Conservation (phyloP, 2,329 filamentous ascomycete genomes). For the Trichoderma cornu-damae region DNA sequence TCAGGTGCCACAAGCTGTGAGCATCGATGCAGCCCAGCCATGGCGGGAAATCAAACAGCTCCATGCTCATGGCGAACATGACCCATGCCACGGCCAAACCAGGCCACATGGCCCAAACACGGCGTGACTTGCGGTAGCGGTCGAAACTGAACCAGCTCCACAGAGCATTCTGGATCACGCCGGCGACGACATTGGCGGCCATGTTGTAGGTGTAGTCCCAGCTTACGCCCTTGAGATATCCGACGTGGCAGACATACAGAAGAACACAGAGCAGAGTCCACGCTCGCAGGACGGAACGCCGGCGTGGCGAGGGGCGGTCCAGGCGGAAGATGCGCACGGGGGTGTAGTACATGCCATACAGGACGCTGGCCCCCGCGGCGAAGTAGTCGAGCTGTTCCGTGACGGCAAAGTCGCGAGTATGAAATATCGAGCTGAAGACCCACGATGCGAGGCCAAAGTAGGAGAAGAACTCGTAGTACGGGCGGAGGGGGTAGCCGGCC, state of each 20-base stretch:
- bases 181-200: slow-evolving; percentile 82
- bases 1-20: slow-evolving; percentile 92
- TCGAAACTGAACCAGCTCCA: slow-evolving; percentile 81
- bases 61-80: slow-evolving; percentile 88
- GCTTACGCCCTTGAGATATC: slow-evolving; percentile 74
- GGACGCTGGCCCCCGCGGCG: slow-evolving; percentile 78
- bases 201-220: slow-evolving; percentile 99
- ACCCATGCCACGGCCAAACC: slow-evolving; percentile 90
- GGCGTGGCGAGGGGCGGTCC: slow-evolving; percentile 50
- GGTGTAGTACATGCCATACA: slow-evolving; percentile 87
- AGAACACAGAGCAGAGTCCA: slow-evolving; percentile 71
- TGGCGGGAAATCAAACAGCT: slow-evolving; percentile 90
- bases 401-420: slow-evolving; percentile 75
- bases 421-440: slow-evolving; percentile 86
- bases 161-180: slow-evolving; percentile 71
- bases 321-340: slow-evolving; percentile 77
- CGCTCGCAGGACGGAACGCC: slow-evolving; percentile 52
- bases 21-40: slow-evolving; percentile 79
- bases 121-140: slow-evolving; percentile 65
- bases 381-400: slow-evolving; percentile 98
- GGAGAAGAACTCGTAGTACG: slow-evolving; percentile 75
- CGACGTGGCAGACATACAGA: slow-evolving; percentile 72
- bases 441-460: slow-evolving; percentile 78
- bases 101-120: slow-evolving; percentile 82
- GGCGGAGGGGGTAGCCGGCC: slow-evolving; percentile 64